Evolutionary conservation across 129 eudicot species (phyloP).

Genomic region (Chrysanthemum seticuspe): DNA sequence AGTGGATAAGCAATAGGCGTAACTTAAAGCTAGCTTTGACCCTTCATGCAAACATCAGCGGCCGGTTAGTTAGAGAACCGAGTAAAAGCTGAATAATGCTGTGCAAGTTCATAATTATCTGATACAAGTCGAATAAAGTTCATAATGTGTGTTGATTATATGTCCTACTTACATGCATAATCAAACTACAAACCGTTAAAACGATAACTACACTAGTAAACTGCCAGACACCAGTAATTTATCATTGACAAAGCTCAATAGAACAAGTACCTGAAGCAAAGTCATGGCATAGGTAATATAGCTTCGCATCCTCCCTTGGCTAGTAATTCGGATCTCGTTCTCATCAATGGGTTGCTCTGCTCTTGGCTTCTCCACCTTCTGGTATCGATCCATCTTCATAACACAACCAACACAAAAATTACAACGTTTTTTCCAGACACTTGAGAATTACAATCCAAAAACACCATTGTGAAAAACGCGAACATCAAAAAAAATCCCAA

Average conservation of each 20-base stretch:
- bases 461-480: not conserved
- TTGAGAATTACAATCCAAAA: not conserved
- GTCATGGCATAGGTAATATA: conserved; percentile 95
- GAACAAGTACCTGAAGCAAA: conserved; percentile 66
- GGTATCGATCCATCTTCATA: conserved; percentile 87
- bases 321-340: conserved; percentile 96
- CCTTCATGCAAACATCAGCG: too few species aligned
- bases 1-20: too few species aligned
- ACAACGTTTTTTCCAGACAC: not conserved
- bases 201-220: not conserved
- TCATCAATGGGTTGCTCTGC: conserved; percentile 83
- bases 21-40: too few species aligned
- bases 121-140: not conserved
- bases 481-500: not conserved
- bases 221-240: not conserved
- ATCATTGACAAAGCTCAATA: not conserved
- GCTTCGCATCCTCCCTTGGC: conserved; percentile 98
- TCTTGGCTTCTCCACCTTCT: conserved; percentile 90
- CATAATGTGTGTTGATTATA: not conserved
- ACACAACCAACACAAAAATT: not conserved
- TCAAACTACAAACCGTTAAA: not conserved
- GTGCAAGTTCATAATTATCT: not conserved
- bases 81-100: not conserved
- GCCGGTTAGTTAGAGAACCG: too few species aligned
- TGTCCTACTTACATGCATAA: not conserved